phyloP scores from a whole-genome alignment of 768 basidiomycete genomes.

The Auricularia sp. region DNA sequence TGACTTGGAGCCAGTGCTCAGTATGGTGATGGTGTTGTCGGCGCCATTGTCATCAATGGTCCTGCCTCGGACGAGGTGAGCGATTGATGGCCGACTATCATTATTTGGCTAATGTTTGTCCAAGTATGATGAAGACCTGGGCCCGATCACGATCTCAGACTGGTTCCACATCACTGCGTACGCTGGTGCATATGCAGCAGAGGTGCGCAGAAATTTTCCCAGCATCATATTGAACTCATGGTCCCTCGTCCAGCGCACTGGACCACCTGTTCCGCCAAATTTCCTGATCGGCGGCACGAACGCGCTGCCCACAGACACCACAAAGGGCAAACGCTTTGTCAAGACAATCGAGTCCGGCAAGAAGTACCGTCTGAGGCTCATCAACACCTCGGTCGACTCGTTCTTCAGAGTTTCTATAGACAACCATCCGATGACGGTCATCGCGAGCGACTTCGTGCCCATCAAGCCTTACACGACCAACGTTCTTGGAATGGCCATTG shows the following conservation, averaged over 20 bases:
- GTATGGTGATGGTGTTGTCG: neutral
- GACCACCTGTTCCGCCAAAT: neutral
- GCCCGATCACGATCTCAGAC: neutral
- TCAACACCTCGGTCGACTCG: slow-evolving; percentile 3
- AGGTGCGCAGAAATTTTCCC: neutral
- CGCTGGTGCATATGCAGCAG: neutral
- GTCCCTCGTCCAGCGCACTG: neutral
- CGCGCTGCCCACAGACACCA: neutral
- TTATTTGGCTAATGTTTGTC: neutral
- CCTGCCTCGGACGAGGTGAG: neutral
- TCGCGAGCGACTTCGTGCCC: neutral
- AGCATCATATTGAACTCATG: neutral
- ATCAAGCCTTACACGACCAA: slow-evolving; percentile 2
- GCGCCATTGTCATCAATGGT: neutral
- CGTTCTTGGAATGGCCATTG: neutral
- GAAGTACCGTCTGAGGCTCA: slow-evolving; percentile 5
- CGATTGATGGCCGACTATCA: too few species aligned
- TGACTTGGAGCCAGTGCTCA: neutral
- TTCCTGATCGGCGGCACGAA: neutral
- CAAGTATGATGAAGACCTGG: neutral
- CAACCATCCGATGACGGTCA: slow-evolving; percentile 2
- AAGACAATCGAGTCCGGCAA: slow-evolving; percentile 1
- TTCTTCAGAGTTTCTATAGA: slow-evolving; percentile 4
- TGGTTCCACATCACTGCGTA: neutral
- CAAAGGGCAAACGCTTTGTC: neutral